A percentile compares a stretch with the other conserved stretches of the same genome.
Conservation (phyloP, 805 yeast genomes). For the Saturnispora gosingensis region DNA sequence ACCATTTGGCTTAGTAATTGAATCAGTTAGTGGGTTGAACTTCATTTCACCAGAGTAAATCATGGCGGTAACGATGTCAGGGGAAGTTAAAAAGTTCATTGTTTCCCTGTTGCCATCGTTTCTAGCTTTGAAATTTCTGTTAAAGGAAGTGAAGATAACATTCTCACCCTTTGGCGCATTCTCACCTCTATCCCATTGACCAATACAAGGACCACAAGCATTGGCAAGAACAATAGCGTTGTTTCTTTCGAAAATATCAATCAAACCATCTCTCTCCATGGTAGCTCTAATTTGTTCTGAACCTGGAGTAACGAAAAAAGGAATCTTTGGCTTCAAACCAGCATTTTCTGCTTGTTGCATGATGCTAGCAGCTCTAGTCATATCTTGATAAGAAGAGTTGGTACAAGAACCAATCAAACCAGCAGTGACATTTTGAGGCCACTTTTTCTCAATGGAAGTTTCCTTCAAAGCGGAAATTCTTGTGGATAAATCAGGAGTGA, state of each 20-base stretch:
- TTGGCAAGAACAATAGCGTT: slow-evolving; percentile 95
- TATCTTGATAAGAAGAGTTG: slow-evolving; percentile 96
- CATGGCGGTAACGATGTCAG: slow-evolving; percentile 92
- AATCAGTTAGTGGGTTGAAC: slow-evolving; percentile 91
- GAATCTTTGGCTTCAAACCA: slow-evolving; percentile 86
- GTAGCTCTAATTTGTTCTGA: slow-evolving; percentile 98
- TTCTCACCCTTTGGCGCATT: slow-evolving; percentile 89
- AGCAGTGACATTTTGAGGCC: slow-evolving; percentile 91
- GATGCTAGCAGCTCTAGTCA: slow-evolving; percentile 93
- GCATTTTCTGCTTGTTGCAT: slow-evolving; percentile 83
- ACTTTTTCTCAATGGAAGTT: slow-evolving; percentile 72
- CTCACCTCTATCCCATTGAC: slow-evolving; percentile 93
- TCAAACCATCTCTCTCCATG: slow-evolving; percentile 91
- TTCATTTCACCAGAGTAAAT: slow-evolving; percentile 94
- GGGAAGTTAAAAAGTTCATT: slow-evolving; percentile 94
- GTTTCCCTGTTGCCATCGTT: slow-evolving; percentile 97
- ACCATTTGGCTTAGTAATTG: slow-evolving; percentile 81
- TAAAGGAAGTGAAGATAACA: slow-evolving; percentile 94
- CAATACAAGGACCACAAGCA: slow-evolving; percentile 99
- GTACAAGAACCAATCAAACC: slow-evolving; percentile 98
- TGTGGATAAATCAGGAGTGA: slow-evolving; percentile 96
- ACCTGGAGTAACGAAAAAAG: slow-evolving; percentile 95
- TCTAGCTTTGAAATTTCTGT: slow-evolving; percentile 97
- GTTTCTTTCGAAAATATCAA: slow-evolving; percentile 77
- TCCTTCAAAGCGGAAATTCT: slow-evolving; percentile 83